Percentiles rank a stretch among this genome's conserved stretches.
phyloP scores from a whole-genome alignment of 73 alveolate genomes.

The Paramecium biaurelia region DNA sequence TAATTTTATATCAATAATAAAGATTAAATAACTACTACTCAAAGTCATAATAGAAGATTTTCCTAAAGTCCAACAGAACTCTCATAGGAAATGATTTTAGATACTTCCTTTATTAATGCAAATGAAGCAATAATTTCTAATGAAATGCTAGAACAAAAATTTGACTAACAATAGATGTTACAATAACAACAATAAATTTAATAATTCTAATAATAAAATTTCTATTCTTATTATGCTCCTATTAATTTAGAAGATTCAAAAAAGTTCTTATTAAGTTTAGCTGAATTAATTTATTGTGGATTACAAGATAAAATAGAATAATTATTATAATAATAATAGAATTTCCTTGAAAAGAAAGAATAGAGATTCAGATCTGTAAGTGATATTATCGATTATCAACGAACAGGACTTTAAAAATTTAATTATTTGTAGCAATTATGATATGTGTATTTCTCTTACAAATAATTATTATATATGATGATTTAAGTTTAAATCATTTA shows the following conservation, averaged over 20 bases:
- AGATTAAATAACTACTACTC: not conserved
- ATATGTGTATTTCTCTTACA: not conserved
- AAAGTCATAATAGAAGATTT: not conserved
- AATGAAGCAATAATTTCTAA: conserved; percentile 33
- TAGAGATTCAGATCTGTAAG: conserved; percentile 34
- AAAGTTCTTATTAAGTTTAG: not conserved
- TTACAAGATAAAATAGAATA: not conserved
- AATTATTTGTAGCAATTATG: not conserved
- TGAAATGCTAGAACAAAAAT: not conserved
- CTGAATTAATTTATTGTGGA: not conserved
- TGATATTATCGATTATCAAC: not conserved
- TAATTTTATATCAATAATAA: conserved; percentile 11
- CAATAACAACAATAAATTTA: not conserved
- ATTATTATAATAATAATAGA: not conserved
- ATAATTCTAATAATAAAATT: not conserved
- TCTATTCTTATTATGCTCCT: not conserved
- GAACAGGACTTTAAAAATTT: not conserved
- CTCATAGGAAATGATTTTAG: not conserved
- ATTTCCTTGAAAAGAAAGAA: not conserved
- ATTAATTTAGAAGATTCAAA: not conserved
- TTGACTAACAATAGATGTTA: not conserved
- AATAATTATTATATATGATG: not conserved
- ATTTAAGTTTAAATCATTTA: not conserved
- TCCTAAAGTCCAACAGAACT: conserved; percentile 11
- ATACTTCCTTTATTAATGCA: conserved; percentile 31